These are phyloP conservation scores for Phytophthora nicotianae DNA, from an alignment of 352 stramenopile genomes.

Conservation along the genomic window DNA sequence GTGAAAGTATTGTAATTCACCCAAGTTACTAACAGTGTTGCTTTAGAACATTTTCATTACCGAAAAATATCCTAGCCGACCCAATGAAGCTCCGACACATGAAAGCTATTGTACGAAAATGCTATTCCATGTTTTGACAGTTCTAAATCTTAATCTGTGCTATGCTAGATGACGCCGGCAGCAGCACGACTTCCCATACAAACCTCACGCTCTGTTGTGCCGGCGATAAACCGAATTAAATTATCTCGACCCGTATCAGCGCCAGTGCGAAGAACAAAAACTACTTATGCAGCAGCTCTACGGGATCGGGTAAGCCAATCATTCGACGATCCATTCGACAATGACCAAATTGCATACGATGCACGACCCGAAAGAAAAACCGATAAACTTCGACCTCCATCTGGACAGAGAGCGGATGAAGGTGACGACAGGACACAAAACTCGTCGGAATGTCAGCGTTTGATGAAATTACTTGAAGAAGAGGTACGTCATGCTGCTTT, in stretches of 20 bases:
- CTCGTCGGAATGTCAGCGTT: constrained; percentile 16
- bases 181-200: constrained; percentile 29
- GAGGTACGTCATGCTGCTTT: constrained; percentile 31
- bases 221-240: constrained; percentile 15
- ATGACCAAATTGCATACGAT: constrained; percentile 3
- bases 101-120: constrained; percentile 60
- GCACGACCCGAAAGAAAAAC: constrained; percentile 8
- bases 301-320: constrained; percentile 54
- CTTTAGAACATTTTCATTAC: constrained; percentile 30
- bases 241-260: constrained; percentile 63
- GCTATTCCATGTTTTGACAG: background rate
- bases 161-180: constrained; percentile 51
- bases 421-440: constrained; percentile 7
- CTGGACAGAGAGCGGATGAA: background rate
- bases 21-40: constrained; percentile 6
- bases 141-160: constrained; percentile 3
- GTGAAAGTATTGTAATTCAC: background rate
- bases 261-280: constrained; percentile 62
- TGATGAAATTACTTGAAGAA: constrained; percentile 37
- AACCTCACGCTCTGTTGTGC: constrained; percentile 8
- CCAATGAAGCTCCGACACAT: constrained; percentile 66
- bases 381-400: background rate
- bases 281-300: constrained; percentile 58
- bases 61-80: constrained; percentile 83
- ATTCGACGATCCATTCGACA: constrained; percentile 12